phyloP scores from a whole-genome alignment of 805 yeast species.

The Metschnikowia cerradonensis region DNA sequence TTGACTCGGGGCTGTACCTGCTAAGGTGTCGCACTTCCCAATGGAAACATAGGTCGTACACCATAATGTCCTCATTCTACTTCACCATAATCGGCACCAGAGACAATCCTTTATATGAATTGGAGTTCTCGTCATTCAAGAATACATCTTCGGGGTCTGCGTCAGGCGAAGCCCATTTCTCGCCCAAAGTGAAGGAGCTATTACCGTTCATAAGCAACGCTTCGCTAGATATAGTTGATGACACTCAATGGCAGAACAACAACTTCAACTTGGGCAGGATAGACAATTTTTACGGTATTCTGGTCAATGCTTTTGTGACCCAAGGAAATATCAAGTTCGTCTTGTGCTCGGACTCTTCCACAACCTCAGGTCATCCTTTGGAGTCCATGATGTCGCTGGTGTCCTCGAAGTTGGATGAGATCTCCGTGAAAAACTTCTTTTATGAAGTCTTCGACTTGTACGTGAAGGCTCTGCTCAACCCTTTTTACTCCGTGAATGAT shows the following conservation, averaged over 20 bases:
- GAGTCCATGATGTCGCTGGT: conserved; percentile 8
- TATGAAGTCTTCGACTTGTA: conserved; percentile 83
- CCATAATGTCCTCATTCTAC: conserved; percentile 65
- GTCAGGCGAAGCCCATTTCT: conserved; percentile 57
- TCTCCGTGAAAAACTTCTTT: conserved; percentile 76
- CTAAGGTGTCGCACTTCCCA: conserved; percentile 1
- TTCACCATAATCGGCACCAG: conserved; percentile 83
- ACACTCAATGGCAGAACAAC: conserved; percentile 73
- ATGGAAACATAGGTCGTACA: neutral
- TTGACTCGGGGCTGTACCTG: neutral
- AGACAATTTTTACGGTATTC: conserved; percentile 80
- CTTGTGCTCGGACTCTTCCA: conserved; percentile 44
- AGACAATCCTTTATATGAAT: conserved; percentile 83
- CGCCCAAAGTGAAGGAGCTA: conserved; percentile 68
- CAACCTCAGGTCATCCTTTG: conserved; percentile 5
- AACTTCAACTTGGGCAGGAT: conserved; percentile 68
- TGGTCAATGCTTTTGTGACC: conserved; percentile 80
- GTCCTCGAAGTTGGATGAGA: conserved; percentile 47
- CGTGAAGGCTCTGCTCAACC: conserved; percentile 78
- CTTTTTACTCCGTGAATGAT: conserved; percentile 76
- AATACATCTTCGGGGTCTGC: conserved; percentile 12
- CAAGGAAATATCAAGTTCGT: conserved; percentile 83
- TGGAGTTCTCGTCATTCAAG: conserved; percentile 75
- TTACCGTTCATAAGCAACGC: conserved; percentile 88
- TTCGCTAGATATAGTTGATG: conserved; percentile 87